phyloP scores from a whole-genome alignment of 768 basidiomycete species.

The Mycena rosella region DNA sequence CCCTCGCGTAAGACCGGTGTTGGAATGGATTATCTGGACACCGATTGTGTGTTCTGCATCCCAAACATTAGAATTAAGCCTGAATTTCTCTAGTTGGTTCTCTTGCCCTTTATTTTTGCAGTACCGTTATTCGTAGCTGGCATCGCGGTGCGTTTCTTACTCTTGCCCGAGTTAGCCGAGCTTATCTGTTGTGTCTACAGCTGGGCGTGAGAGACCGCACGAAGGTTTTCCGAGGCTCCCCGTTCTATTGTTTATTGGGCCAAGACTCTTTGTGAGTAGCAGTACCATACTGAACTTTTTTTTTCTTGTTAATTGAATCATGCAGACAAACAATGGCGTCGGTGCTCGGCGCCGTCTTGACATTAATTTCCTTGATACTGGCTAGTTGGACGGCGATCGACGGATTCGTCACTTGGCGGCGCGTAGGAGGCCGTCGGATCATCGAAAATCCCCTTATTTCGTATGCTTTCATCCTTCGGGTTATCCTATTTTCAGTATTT shows the following conservation, averaged over 20 bases:
- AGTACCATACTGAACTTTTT: too few species aligned
- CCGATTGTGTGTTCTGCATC: slow-evolving; percentile 22
- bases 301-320: background rate
- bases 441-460: slow-evolving; percentile 46
- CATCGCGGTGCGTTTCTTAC: slow-evolving; percentile 8
- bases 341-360: slow-evolving; percentile 20
- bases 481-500: slow-evolving; percentile 27
- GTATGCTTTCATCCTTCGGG: slow-evolving; percentile 47
- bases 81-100: background rate
- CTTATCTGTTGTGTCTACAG: background rate
- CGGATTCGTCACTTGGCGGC: slow-evolving; percentile 15
- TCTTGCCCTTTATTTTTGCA: slow-evolving; percentile 13
- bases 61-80: background rate
- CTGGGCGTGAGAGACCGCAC: slow-evolving; percentile 11
- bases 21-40: slow-evolving; percentile 21
- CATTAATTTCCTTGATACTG: slow-evolving; percentile 17
- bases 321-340: slow-evolving; percentile 17
- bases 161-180: background rate
- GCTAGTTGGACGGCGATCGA: slow-evolving; percentile 17
- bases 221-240: slow-evolving; percentile 25
- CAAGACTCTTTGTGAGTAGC: slow-evolving; percentile 10
- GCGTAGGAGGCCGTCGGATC: slow-evolving; percentile 2
- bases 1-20: background rate
- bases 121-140: slow-evolving; percentile 23
- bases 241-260: slow-evolving; percentile 31